Conservation (phyloP, 495 filamentous ascomycete species). For the Amniculicola lignicola region DNA sequence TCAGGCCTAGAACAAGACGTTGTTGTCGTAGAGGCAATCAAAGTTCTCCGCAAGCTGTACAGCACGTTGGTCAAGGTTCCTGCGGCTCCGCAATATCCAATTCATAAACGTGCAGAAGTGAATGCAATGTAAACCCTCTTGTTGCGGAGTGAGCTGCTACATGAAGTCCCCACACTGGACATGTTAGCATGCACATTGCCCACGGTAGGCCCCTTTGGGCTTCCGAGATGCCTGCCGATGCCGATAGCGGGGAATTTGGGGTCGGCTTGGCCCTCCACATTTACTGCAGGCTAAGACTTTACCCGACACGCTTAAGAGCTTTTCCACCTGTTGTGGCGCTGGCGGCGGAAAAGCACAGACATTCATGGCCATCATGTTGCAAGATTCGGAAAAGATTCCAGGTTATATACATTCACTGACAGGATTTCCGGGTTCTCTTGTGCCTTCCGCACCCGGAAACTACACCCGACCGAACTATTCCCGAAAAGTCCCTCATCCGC, state of each 20-base stretch:
- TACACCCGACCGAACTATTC: too few species aligned
- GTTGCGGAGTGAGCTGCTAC: constrained; percentile 16
- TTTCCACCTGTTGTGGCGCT: too few species aligned
- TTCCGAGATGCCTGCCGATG: constrained; percentile 24
- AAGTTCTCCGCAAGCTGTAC: constrained; percentile 5
- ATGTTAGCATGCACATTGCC: constrained; percentile 11
- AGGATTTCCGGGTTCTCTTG: too few species aligned
- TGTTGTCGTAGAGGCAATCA: neutral
- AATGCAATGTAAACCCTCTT: neutral
- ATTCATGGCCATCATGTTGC: too few species aligned
- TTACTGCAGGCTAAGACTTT: constrained; percentile 2
- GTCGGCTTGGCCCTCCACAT: constrained; percentile 8
- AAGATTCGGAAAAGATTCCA: too few species aligned
- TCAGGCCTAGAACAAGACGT: too few species aligned
- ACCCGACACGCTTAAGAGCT: constrained; percentile 14
- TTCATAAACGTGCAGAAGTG: constrained; percentile 1
- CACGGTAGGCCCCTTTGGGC: constrained; percentile 3
- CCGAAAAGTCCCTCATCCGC: too few species aligned
- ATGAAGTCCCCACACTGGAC: constrained; percentile 15
- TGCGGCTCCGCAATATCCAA: constrained; percentile 25
- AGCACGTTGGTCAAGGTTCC: neutral
- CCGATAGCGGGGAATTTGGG: constrained; percentile 19
- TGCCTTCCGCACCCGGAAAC: too few species aligned
- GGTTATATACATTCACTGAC: too few species aligned
- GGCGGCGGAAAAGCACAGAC: too few species aligned